Evolutionary conservation across 1,139 yeast genomes (phyloP), one percentile per base, ranked within the genome.

Genomic region (Blastobotrys apis): DNA sequence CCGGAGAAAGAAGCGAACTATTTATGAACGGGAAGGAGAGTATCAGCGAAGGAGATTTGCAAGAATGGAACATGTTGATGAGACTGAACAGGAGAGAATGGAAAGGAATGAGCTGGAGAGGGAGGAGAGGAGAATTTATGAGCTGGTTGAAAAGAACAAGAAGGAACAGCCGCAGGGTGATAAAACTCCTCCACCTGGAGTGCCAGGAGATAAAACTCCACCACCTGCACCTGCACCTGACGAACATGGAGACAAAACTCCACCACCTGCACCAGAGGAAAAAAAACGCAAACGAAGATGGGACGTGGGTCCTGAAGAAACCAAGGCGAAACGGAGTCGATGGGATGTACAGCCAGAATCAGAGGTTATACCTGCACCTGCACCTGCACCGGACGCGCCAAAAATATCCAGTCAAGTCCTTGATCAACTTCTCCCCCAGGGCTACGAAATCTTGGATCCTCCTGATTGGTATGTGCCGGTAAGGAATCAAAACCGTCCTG

Each of bases 391-490:
- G 26, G 26, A 6, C 45, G 75, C 29, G 19, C 43, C 21, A 31
- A 26, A 49, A 47, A 25, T 43, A 31, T 15, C 40, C 25, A 71
- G 80, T 0, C 75, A 67, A 22, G 66, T 73, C 20, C 64, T 81
- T 12, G 75, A 78, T 47, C 64, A 66, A 44, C 59, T 81, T 5
- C 63, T 82, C 29, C 88, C 87, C 0, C 51, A 62, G 1, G 84
- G 83, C 0, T 81, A 75, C 53, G 65, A 61, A 30, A 65, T 71
- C 33, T 65, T 76, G 0, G 59, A 65, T 1, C 73, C 74, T 1
- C 86, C 88, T 0, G 60, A 64, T 5, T 72, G 67, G 27, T 78
- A 70, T 54, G 60, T 62, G 27, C 79, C 74, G 9, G 47, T 55
- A 21, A 50, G 58, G 27, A 53, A 54, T 4, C 37, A 62, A 53